These are phyloP conservation scores for Periconia macrospinosa DNA, from an alignment of 2,329 filamentous ascomycete genomes.

Conservation along the genomic window DNA sequence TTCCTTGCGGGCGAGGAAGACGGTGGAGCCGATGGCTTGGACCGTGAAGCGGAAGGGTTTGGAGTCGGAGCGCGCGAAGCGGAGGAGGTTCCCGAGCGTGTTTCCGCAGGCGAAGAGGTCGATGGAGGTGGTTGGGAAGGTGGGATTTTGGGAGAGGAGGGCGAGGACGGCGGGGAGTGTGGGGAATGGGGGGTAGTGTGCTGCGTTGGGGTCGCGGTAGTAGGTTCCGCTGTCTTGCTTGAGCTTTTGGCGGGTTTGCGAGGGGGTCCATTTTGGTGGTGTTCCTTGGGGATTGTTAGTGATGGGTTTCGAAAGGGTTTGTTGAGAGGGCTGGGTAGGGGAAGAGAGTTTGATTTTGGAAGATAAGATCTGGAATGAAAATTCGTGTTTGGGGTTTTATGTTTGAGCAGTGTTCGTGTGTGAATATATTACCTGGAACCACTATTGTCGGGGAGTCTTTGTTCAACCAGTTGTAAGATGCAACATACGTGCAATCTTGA, in stretches of 20 bases:
- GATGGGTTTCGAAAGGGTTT: too few species aligned
- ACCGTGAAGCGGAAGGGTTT: constrained; percentile 62
- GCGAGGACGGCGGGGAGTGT: constrained; percentile 54
- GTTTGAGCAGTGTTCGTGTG: background rate
- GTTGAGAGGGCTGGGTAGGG: too few species aligned
- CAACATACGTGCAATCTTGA: constrained; percentile 45
- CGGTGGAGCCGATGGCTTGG: constrained; percentile 57
- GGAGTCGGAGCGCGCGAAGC: constrained; percentile 53
- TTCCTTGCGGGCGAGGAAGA: constrained; percentile 67
- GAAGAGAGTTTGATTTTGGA: too few species aligned
- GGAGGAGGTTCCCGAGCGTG: constrained; percentile 63
- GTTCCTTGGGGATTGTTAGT: constrained; percentile 42
- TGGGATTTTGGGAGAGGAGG: constrained; percentile 43
- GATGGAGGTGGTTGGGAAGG: constrained; percentile 40
- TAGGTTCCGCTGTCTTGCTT: constrained; percentile 52
- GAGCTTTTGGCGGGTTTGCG: constrained; percentile 36
- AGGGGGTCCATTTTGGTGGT: constrained; percentile 57
- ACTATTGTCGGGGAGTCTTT: constrained; percentile 42
- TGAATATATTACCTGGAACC: constrained; percentile 25
- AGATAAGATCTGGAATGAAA: too few species aligned
- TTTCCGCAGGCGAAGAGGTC: constrained; percentile 64
- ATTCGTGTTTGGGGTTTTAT: too few species aligned
- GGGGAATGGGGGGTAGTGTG: constrained; percentile 53
- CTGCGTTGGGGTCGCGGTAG: constrained; percentile 59
- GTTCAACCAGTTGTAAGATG: constrained; percentile 58